A percentile compares a stretch with the other conserved stretches of the same genome.
Conservation (phyloP, 495 filamentous ascomycete genomes). For the Pyrenula massariospora region DNA sequence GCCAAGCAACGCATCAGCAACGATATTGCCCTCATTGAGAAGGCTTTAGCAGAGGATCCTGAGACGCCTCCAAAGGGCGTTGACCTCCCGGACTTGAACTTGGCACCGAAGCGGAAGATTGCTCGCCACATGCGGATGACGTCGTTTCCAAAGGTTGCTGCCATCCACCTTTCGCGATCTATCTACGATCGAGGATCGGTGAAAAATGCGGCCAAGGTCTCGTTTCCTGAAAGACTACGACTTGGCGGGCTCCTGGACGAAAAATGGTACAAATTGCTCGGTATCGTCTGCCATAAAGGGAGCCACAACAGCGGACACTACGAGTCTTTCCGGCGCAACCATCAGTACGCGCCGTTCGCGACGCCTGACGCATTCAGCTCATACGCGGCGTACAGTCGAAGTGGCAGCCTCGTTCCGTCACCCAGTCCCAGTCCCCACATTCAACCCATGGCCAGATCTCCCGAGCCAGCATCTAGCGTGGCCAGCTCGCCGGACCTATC, state of each 20-base stretch:
- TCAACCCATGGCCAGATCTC: constrained; percentile 9
- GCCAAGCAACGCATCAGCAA: constrained; percentile 40
- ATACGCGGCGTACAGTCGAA: constrained; percentile 55
- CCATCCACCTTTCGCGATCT: constrained; percentile 84
- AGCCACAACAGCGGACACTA: constrained; percentile 96
- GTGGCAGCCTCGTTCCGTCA: constrained; percentile 34
- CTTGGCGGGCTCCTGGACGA: constrained; percentile 70
- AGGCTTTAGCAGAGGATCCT: constrained; percentile 62
- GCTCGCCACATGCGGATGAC: constrained; percentile 77
- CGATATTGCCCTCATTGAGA: constrained; percentile 42
- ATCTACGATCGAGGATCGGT: constrained; percentile 77
- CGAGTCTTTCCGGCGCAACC: constrained; percentile 90
- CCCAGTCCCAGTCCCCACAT: constrained; percentile 29
- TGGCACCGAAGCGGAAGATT: constrained; percentile 72
- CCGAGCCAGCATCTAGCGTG: constrained; percentile 10
- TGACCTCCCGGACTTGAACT: constrained; percentile 56
- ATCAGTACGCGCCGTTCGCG: constrained; percentile 60
- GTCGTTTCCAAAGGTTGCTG: constrained; percentile 74
- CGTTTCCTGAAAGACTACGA: constrained; percentile 74
- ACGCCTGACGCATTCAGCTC: constrained; percentile 67
- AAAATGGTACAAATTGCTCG: constrained; percentile 73
- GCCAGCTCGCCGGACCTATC: constrained; percentile 27
- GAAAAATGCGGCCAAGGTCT: constrained; percentile 89
- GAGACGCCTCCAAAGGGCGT: constrained; percentile 63
- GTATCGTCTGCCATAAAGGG: constrained; percentile 87